Evolutionary conservation across 805 yeast species (phyloP).

Genomic region (Wickerhamiella kurtzmanii): DNA sequence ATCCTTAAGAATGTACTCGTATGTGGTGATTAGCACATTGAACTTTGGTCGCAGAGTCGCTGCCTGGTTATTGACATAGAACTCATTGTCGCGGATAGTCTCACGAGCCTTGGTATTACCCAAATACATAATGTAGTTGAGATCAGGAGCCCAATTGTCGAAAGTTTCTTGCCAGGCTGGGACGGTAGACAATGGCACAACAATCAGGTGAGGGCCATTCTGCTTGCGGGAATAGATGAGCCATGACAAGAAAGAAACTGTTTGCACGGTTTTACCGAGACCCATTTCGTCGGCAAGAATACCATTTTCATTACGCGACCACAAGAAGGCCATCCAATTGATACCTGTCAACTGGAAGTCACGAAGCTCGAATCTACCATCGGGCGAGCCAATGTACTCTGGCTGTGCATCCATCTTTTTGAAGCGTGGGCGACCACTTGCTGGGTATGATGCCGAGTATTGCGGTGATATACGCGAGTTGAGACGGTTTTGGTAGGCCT

Average conservation of each 20-base stretch:
- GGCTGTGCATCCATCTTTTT: conserved; percentile 84
- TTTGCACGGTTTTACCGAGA: conserved; percentile 93
- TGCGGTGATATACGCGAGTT: conserved; percentile 77
- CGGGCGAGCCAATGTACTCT: conserved; percentile 70
- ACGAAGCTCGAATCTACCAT: conserved; percentile 43
- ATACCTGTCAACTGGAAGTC: conserved; percentile 97
- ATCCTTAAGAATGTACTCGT: conserved; percentile 91
- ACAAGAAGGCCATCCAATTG: conserved; percentile 98
- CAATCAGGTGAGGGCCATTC: conserved; percentile 93
- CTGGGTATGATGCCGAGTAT: conserved; percentile 62
- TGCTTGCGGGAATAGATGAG: conserved; percentile 88
- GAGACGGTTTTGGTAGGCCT: conserved; percentile 64
- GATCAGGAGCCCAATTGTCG: conserved; percentile 94
- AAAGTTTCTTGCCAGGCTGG: conserved; percentile 99
- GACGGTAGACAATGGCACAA: conserved; percentile 88
- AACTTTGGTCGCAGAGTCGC: conserved; percentile 62
- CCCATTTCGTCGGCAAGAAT: conserved; percentile 99
- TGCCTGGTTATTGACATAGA: conserved; percentile 45
- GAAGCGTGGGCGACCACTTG: conserved; percentile 58
- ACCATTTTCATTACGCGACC: conserved; percentile 97
- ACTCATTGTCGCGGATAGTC: conserved; percentile 73
- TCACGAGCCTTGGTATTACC: conserved; percentile 83
- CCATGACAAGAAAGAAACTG: conserved; percentile 91
- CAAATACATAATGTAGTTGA: conserved; percentile 81
- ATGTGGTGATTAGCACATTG: conserved; percentile 85